phyloP scores from a whole-genome alignment of 192 early-diverging fungal genomes.

The Backusella circina region DNA sequence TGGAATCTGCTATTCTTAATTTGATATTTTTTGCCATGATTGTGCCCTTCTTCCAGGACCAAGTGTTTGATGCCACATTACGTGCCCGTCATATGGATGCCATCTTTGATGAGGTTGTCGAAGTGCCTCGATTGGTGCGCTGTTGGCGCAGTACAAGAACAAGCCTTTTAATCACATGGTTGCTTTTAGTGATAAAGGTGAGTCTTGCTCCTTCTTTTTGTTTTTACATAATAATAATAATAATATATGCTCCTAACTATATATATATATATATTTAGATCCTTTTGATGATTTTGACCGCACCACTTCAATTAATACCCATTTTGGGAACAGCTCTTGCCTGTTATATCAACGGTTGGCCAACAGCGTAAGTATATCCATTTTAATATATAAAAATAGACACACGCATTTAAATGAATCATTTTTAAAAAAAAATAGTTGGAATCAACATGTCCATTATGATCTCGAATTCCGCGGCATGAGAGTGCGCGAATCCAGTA shows the following conservation, averaged over 20 bases:
- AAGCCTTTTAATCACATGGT: conserved; percentile 29
- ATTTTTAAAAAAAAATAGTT: conserved; percentile 9
- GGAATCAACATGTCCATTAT: conserved; percentile 44
- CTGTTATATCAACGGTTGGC: conserved; percentile 44
- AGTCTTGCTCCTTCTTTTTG: neutral
- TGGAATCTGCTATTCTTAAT: conserved; percentile 44
- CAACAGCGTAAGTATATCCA: conserved; percentile 26
- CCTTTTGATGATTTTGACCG: conserved; percentile 47
- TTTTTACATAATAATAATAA: neutral
- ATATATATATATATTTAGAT: conserved; percentile 24
- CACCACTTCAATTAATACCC: conserved; percentile 56
- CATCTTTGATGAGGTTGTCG: conserved; percentile 36
- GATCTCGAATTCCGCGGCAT: conserved; percentile 45
- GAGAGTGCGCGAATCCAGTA: conserved; percentile 29
- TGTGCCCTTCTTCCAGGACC: conserved; percentile 53
- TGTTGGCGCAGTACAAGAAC: conserved; percentile 40
- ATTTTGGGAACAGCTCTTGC: conserved; percentile 52
- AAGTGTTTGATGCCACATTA: conserved; percentile 50
- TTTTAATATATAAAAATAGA: no score
- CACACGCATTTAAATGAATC: neutral
- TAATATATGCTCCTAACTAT: neutral
- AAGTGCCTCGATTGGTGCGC: conserved; percentile 27
- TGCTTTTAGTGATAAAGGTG: conserved; percentile 26
- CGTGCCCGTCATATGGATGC: conserved; percentile 29
- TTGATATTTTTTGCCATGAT: conserved; percentile 54